Evolutionary conservation across 2,329 filamentous ascomycete genomes (phyloP), one percentile per base, ranked within the genome.

Genomic region (Metarhizium robertsii): DNA sequence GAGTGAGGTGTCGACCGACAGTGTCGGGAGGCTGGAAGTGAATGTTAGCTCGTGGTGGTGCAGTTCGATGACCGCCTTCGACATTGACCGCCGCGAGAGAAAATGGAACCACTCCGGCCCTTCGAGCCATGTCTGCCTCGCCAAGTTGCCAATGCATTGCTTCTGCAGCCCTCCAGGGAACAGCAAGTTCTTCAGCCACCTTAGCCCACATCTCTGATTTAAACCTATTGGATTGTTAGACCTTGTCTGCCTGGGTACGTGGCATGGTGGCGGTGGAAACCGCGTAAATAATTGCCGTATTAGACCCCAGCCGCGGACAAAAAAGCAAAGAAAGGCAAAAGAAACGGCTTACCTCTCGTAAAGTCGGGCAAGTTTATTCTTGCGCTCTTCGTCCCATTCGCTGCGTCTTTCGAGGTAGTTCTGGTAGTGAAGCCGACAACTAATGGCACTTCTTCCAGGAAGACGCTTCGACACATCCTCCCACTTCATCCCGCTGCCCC

Each of bases 71-170:
- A 49, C 64, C 68, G 47, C 69, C 67, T 53, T 79, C 78, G 56
- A 74, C 66, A 48, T 80, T 78, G 60, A 79, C 75, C 52, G 79
- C 74, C 53, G 85, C 83, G 34, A 90, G 75, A 3, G 85, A 84
- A 71, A 96, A 96, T 1, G 92, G 90, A 7, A 88, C 86, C 42
- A 94, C 90, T 48, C 94, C 94, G 46, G 92, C 92, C 57, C 92
- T 86, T 58, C 88, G 83, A 50, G 92, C 92, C 90, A 99, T 97
- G 64, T 97, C 94, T 63, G 85, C 78, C 69, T 96, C 90, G 59
- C 92, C 92, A 55, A 99, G 79, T 66, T 95, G 88, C 92, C 94
- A 99, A 72, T 97, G 94, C 92, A 96, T 96, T 4, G 90, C 92
- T 73, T 99, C 92, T 50, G 90, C 92, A 18, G 94, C 91, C 65